Percentiles rank a stretch among this genome's conserved stretches.
phyloP scores from a whole-genome alignment of 2,329 filamentous ascomycete genomes.

The Leptodontidium sp. region DNA sequence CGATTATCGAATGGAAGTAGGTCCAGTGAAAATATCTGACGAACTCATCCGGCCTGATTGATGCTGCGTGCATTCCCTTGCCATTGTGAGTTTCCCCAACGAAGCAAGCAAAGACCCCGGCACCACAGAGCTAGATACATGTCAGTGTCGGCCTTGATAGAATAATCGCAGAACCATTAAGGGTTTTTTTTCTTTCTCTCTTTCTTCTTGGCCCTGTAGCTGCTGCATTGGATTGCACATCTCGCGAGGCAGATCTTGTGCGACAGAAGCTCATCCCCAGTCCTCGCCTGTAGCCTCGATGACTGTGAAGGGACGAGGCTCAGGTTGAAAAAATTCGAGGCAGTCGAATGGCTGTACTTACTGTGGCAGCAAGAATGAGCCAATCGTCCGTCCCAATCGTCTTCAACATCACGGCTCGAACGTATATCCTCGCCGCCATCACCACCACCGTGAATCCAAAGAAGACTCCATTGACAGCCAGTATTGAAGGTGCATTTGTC shows the following conservation, averaged over 20 bases:
- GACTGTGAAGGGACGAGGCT: no score
- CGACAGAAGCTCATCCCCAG: no score
- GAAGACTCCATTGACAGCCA: slow-evolving; percentile 51
- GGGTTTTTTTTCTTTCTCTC: no score
- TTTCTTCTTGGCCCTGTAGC: no score
- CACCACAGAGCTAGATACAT: slow-evolving; percentile 24
- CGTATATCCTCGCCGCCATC: slow-evolving; percentile 52
- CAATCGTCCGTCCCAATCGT: slow-evolving; percentile 57
- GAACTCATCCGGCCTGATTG: slow-evolving; percentile 46
- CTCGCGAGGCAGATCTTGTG: no score
- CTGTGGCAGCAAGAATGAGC: slow-evolving; percentile 52
- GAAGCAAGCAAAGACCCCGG: slow-evolving; percentile 31
- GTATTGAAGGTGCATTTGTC: slow-evolving; percentile 48
- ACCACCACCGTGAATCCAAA: slow-evolving; percentile 48
- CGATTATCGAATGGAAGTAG: slow-evolving; percentile 53
- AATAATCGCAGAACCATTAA: no score
- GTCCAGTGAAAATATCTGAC: slow-evolving; percentile 49
- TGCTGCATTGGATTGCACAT: not conserved
- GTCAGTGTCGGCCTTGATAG: not conserved
- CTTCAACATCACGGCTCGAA: slow-evolving; percentile 54
- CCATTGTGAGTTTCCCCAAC: slow-evolving; percentile 53
- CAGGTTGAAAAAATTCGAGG: no score
- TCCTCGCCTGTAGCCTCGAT: no score
- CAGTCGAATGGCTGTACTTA: slow-evolving; percentile 40
- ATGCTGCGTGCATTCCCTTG: slow-evolving; percentile 52